Percentiles rank a stretch among this genome's conserved stretches.
These are phyloP conservation scores for Zizania latifolia DNA, from an alignment of 176 grass and related monocot species.

Conservation along the genomic window DNA sequence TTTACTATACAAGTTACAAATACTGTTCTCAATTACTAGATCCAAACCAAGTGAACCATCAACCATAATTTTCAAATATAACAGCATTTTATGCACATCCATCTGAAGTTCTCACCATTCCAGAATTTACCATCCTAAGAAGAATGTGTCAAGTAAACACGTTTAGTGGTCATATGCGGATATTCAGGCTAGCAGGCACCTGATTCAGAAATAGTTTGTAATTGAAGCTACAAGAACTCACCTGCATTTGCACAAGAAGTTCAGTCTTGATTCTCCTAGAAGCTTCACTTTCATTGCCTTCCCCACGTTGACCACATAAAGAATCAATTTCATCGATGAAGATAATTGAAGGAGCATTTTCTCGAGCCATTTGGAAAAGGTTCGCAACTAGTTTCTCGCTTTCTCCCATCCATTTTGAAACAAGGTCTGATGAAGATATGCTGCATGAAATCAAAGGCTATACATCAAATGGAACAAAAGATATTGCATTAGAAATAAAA, in stretches of 20 bases:
- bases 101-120: background rate
- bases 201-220: background rate
- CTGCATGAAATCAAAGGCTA: too few species aligned
- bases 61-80: background rate
- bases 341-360: constrained; percentile 75
- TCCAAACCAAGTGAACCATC: background rate
- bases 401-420: constrained; percentile 81
- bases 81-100: background rate
- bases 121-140: background rate
- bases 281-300: constrained; percentile 70
- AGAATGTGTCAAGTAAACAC: background rate
- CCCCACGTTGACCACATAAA: constrained; percentile 55
- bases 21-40: background rate
- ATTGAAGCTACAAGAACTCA: constrained; percentile 23
- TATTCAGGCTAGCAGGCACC: background rate
- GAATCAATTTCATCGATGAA: constrained; percentile 76
- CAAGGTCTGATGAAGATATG: constrained; percentile 70
- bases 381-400: constrained; percentile 67
- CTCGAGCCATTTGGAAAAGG: constrained; percentile 69
- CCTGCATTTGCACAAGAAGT: constrained; percentile 79
- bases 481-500: background rate
- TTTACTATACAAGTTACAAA: background rate
- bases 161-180: background rate
- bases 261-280: constrained; percentile 74
- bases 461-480: constrained; percentile 12